Base-by-base conservation (phyloP, 2,329 filamentous ascomycete genomes). In the Penicillium brevicompactum region DNA sequence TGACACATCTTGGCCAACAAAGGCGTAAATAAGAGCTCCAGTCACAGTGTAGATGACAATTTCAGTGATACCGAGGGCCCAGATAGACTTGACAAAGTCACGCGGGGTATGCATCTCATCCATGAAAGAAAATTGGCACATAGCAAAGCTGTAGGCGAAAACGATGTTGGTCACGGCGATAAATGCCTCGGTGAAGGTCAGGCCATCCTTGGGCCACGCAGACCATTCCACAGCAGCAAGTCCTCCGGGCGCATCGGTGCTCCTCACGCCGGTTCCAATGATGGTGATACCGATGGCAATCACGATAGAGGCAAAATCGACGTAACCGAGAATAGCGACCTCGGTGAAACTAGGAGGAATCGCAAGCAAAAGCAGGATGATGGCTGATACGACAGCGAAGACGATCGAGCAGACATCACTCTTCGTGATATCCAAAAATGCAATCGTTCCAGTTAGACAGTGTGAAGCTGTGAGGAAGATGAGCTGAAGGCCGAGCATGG, bases 371-470 rank as follows among this genome's bases (percentile, higher is more conserved):
- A 69, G 64, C 32, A 71, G 55, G 30, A 71, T 63, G 11, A 61
- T 68, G 32, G 76, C 76, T 1, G 75, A 78, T 22, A 79, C 70
- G 10, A 76, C 68, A 14, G 70, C 71, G 65, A 74, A 79, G 7
- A 76, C 65, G 32, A 67, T 59, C 1, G 74, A 75, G 58, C 76
- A 78, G 18, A 76, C 57, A 2, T 54, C 63, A 37, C 67, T 64
- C 45, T 71, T 63, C 54, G 74, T 72, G 50, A 79, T 77, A 47
- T 66, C 64, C 51, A 75, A 70, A 56, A 70, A 78, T 1, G 76
- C 76, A 55, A 79, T 79, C 5, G 77, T 77, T 10, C 77, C 77
- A 5, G 77, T 79, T 49, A 79, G 57, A 51, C 74, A 73, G 60
- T 79, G 76, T 1, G 74, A 77, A 32, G 75, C 77, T 2, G 75